phyloP scores from a whole-genome alignment of 1,139 yeast species.

The Saccharomycopsis hybrid region DNA sequence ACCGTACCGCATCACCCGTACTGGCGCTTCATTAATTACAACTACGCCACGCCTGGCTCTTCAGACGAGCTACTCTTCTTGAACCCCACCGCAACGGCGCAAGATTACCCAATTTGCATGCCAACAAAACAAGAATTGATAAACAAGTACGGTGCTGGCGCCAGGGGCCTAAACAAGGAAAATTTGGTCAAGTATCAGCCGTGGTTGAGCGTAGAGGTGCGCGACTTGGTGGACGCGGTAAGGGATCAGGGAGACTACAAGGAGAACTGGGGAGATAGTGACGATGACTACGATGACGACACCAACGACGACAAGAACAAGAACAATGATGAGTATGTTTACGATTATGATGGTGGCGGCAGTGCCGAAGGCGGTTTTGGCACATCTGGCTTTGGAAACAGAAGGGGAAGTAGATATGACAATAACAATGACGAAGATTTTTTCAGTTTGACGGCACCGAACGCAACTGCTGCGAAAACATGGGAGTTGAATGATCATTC shows the following conservation, averaged over 20 bases:
- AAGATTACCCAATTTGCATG: constrained; percentile 33
- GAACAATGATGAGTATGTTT: constrained; percentile 23
- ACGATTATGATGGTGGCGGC: no score
- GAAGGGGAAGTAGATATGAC: background rate
- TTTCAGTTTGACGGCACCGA: constrained; percentile 9
- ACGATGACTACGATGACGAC: no score
- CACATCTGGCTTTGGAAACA: background rate
- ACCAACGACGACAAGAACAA: no score
- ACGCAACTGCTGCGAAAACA: constrained; percentile 8
- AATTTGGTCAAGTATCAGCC: constrained; percentile 54
- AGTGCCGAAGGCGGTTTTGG: constrained; percentile 11
- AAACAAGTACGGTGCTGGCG: constrained; percentile 55
- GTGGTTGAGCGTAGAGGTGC: constrained; percentile 47
- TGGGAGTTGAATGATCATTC: constrained; percentile 16
- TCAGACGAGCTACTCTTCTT: constrained; percentile 21
- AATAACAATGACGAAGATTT: constrained; percentile 3
- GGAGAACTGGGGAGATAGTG: constrained; percentile 22
- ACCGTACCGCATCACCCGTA: background rate
- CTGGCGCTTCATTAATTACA: constrained; percentile 9
- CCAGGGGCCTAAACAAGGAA: constrained; percentile 44
- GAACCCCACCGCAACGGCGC: constrained; percentile 20
- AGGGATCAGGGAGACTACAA: constrained; percentile 35
- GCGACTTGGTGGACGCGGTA: constrained; percentile 61
- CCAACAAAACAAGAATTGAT: constrained; percentile 58
- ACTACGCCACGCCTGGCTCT: constrained; percentile 29